Evolutionary conservation across 352 stramenopile species (phyloP), one percentile per base, ranked within the genome.

Genomic region (Pythium aphanidermatum): DNA sequence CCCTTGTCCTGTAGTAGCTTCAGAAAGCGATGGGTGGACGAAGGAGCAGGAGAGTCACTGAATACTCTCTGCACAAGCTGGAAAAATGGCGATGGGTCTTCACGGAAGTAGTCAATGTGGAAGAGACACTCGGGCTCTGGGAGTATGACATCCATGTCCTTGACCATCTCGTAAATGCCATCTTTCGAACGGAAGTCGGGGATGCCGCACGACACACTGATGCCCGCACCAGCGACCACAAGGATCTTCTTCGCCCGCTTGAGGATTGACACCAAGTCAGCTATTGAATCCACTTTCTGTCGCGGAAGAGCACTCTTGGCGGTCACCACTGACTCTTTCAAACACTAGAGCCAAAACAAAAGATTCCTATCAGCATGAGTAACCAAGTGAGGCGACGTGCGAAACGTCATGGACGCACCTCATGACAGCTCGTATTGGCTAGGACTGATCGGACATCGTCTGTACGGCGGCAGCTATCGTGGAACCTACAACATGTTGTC

Each of bases 101-200:
- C 67, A 11, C 68, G 63, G 61, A 99, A 99, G 58, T 95, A 97
- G 51, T 98, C 92, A 17, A 98, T 92, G 68, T 99, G 92, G 74
- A 99, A 99, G n/a, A 99, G 64, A 39, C 93, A 93, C 69, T 99
- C 95, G 0, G 96, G 91, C 54, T 90, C 91, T 0, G 96, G 95
- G 27, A 99, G 66, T 35, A 96, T 59, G 5, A 85, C 61, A 26
- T 84, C 79, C 79, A 92, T 86, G 29, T 85, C 65, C 23, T 74
- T 63, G 27, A 85, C 70, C 72, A 92, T 88, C 43, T 76, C 68
- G 56, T 94, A 94, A 46, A 92, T 88, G 33, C 83, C 83, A 47
- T 89, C 74, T 40, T 87, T 83, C 5, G 86, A 97, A 8, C 96
- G 90, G 65, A 99, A 99, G 69, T 99, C 96, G 0, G 96, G 96